These are phyloP conservation scores for Colletotrichum chrysophilum DNA, from an alignment of 2,329 filamentous ascomycete species.

Conservation along the genomic window DNA sequence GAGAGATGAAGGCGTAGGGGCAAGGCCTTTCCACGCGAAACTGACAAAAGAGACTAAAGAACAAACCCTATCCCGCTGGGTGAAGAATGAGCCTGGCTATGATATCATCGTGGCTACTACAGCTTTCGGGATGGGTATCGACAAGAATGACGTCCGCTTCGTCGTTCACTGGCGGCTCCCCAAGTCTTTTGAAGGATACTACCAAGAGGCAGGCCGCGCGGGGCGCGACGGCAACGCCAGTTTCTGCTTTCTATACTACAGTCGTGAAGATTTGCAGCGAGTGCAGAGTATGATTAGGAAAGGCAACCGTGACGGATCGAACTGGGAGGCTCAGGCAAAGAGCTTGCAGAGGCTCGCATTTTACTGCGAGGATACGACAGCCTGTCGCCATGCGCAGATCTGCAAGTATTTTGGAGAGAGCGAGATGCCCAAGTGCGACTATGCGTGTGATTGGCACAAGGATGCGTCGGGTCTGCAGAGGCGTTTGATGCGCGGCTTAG, in stretches of 20 bases:
- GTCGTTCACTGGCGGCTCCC: conserved; percentile 94
- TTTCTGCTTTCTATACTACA: conserved; percentile 90
- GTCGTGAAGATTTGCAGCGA: conserved; percentile 82
- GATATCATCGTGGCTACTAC: conserved; percentile 95
- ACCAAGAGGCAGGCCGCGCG: conserved; percentile 92
- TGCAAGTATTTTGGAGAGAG: conserved; percentile 79
- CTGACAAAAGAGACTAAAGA: conserved; percentile 72
- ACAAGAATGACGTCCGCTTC: conserved; percentile 93
- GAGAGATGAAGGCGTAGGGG: conserved; percentile 72
- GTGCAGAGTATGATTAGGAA: conserved; percentile 63
- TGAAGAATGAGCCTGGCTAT: conserved; percentile 75
- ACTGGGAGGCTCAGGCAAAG: conserved; percentile 57
- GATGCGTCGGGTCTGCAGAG: conserved; percentile 62
- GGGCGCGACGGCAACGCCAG: conserved; percentile 89
- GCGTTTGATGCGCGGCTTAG: conserved; percentile 61
- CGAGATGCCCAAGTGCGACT: conserved; percentile 65
- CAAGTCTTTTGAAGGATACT: conserved; percentile 94
- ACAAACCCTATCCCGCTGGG: conserved; percentile 74
- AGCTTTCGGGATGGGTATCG: conserved; percentile 97
- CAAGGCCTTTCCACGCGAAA: conserved; percentile 75
- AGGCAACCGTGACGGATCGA: conserved; percentile 45
- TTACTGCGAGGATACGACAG: conserved; percentile 80
- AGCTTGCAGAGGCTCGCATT: conserved; percentile 73
- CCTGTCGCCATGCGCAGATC: conserved; percentile 79
- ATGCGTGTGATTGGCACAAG: conserved; percentile 81